Conservation (phyloP, 2,329 filamentous ascomycete genomes). For the Pseudocercospora musae region DNA sequence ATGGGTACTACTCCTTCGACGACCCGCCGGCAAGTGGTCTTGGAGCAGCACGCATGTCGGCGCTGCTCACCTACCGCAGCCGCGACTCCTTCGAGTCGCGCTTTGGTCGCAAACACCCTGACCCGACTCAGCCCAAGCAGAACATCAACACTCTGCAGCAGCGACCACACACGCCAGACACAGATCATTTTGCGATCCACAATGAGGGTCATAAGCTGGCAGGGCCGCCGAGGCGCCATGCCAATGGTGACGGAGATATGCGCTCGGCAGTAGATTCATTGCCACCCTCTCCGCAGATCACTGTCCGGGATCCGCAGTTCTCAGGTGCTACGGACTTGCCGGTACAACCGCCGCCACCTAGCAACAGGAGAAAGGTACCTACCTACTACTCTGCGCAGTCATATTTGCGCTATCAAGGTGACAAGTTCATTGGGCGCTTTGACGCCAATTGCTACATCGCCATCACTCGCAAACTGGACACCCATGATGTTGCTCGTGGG, state of each 20-base stretch:
- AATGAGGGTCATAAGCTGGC: conserved; percentile 51
- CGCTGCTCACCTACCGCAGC: conserved; percentile 90
- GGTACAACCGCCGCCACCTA: conserved; percentile 24
- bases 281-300: conserved; percentile 20
- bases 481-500: conserved; percentile 68
- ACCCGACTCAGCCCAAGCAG: conserved; percentile 71
- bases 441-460: conserved; percentile 99
- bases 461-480: conserved; percentile 96
- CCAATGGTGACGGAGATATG: conserved; percentile 29
- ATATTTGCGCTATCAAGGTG: conserved; percentile 92
- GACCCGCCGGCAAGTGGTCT: conserved; percentile 85
- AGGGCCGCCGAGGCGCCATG: conserved; percentile 42
- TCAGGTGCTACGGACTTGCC: conserved; percentile 40
- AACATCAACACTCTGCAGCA: conserved; percentile 65
- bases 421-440: conserved; percentile 95
- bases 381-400: conserved; percentile 99
- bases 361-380: conserved; percentile 41
- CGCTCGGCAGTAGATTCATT: conserved; percentile 21
- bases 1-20: conserved; percentile 86
- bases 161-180: conserved; percentile 43
- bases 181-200: conserved; percentile 52
- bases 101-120: conserved; percentile 89
- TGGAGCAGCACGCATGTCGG: conserved; percentile 93
- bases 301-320: conserved; percentile 47
- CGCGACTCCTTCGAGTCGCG: conserved; percentile 95